These are phyloP conservation scores for Exserohilum turcica DNA, from an alignment of 2,329 filamentous ascomycete genomes.

Conservation along the genomic window DNA sequence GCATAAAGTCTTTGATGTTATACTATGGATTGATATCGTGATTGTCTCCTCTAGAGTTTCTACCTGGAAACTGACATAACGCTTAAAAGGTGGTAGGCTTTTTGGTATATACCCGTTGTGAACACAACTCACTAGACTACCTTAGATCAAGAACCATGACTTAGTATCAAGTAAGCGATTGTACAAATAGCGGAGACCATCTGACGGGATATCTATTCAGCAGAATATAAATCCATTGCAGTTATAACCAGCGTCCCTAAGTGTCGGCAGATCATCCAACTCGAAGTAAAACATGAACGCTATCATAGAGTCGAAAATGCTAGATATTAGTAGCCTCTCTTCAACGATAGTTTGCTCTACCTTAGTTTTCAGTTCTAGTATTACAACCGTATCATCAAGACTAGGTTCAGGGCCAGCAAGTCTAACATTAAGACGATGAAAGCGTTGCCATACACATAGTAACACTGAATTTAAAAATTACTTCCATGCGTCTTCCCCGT, in stretches of 20 bases:
- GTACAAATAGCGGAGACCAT: not conserved
- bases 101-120: not conserved
- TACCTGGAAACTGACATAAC: not conserved
- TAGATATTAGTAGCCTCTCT: not conserved
- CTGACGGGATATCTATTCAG: not conserved
- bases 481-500: not conserved
- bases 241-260: not conserved
- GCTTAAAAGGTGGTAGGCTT: not conserved
- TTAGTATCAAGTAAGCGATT: not conserved
- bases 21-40: not conserved
- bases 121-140: not conserved
- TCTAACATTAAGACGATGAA: not conserved
- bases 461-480: not conserved
- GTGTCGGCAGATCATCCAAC: not conserved
- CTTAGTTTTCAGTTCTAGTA: not conserved
- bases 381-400: not conserved
- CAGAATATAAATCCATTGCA: not conserved
- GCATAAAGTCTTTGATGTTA: not conserved
- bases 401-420: not conserved
- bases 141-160: not conserved
- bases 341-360: not conserved
- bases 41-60: not conserved
- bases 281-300: not conserved
- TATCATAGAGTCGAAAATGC: not conserved
- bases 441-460: not conserved